Evolutionary conservation across 2,329 filamentous ascomycete genomes (phyloP).

Genomic region (Colletotrichum brevisporum): DNA sequence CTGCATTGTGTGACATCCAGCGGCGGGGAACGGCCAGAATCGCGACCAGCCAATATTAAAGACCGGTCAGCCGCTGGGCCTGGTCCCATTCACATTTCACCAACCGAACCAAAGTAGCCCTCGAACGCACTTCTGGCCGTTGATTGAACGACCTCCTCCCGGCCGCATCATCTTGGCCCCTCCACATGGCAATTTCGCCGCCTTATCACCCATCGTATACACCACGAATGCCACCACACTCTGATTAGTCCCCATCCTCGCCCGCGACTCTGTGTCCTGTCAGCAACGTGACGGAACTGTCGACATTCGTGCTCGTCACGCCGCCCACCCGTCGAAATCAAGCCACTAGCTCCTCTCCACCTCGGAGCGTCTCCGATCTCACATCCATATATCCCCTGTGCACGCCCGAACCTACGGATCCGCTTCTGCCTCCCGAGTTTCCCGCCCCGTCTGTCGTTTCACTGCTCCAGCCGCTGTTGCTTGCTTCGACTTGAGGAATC

Average conservation of each 20-base stretch:
- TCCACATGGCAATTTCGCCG: constrained; percentile 50
- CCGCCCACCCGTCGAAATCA: constrained; percentile 26
- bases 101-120: constrained; percentile 35
- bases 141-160: constrained; percentile 41
- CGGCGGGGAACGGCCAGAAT: constrained; percentile 55
- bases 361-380: constrained; percentile 34
- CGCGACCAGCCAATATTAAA: constrained; percentile 67
- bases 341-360: constrained; percentile 30
- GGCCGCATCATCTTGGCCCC: constrained; percentile 39
- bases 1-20: constrained; percentile 52
- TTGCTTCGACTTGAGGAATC: constrained; percentile 43
- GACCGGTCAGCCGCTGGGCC: constrained; percentile 61
- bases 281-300: constrained; percentile 39
- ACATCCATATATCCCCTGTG: constrained; percentile 43
- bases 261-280: constrained; percentile 2
- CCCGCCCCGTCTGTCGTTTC: constrained; percentile 40
- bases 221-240: constrained; percentile 24
- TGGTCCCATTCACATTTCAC: constrained; percentile 45
- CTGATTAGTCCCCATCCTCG: constrained; percentile 10
- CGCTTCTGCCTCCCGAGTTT: constrained; percentile 14
- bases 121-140: constrained; percentile 43
- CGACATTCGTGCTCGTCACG: constrained; percentile 22
- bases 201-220: constrained; percentile 42
- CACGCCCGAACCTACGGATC: constrained; percentile 23
- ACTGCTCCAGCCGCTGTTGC: constrained; percentile 19